A percentile compares a stretch with the other conserved stretches of the same genome.
These are phyloP conservation scores for Boehmeria nivea DNA, from an alignment of 306 rosid species.

Conservation along the genomic window DNA sequence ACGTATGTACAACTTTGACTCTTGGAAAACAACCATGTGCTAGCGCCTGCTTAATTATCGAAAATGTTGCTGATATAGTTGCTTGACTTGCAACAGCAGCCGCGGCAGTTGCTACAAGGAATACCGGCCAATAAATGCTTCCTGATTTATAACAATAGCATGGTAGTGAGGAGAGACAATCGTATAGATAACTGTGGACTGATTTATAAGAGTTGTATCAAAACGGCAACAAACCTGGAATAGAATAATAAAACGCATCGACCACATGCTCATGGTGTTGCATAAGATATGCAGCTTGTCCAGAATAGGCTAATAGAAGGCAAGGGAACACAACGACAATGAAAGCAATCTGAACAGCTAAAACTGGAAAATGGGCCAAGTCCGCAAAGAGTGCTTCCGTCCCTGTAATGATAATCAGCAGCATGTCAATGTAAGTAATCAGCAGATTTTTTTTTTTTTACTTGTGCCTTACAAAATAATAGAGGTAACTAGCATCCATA, in stretches of 20 bases:
- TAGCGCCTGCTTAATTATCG: conserved; percentile 89
- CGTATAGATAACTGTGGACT: no score
- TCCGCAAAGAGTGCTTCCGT: conserved; percentile 98
- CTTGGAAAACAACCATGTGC: conserved; percentile 97
- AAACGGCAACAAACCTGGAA: conserved; percentile 89
- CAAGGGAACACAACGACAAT: conserved; percentile 90
- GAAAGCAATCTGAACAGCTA: conserved; percentile 91
- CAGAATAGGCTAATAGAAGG: conserved; percentile 91
- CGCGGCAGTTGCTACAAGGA: conserved; percentile 79
- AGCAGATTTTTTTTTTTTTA: no score
- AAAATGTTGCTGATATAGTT: conserved; percentile 83
- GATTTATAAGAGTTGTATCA: no score
- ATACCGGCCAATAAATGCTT: conserved; percentile 80
- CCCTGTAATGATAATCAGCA: conserved; percentile 46
- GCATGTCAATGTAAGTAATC: conserved; percentile 12
- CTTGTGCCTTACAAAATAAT: no score
- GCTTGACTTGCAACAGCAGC: conserved; percentile 97
- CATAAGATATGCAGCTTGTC: conserved; percentile 95
- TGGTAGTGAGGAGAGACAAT: no score
- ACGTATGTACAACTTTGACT: conserved; percentile 91
- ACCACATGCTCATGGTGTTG: conserved; percentile 39
- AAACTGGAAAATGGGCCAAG: conserved; percentile 91
- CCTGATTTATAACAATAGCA: no score
- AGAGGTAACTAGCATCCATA: no score
- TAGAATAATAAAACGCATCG: conserved; percentile 73